Evolutionary conservation across 116 monocot genomes (phyloP).

Genomic region (Zostera marina): DNA sequence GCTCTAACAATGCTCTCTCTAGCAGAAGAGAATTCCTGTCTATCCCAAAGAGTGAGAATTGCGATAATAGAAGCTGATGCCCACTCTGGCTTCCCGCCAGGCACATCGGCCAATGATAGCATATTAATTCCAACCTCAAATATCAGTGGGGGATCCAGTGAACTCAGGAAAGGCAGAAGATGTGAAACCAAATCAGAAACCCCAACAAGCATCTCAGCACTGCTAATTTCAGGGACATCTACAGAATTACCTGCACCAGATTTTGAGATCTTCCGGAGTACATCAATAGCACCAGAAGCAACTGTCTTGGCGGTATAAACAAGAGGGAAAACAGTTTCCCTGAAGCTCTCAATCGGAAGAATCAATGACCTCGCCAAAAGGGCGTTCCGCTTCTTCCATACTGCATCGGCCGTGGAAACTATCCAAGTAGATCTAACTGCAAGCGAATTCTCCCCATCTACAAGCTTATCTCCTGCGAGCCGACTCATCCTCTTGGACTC

Average conservation of each 20-base stretch:
- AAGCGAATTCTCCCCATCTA: slow-evolving; percentile 82
- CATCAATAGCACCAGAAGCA: slow-evolving; percentile 64
- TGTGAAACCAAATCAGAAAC: slow-evolving; percentile 91
- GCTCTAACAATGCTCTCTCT: slow-evolving; percentile 94
- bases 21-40: slow-evolving; percentile 95
- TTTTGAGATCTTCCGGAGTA: slow-evolving; percentile 65
- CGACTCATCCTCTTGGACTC: slow-evolving; percentile 89
- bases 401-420: slow-evolving; percentile 46
- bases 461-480: slow-evolving; percentile 89
- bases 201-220: slow-evolving; percentile 77
- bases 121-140: slow-evolving; percentile 98
- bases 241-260: slow-evolving; percentile 13
- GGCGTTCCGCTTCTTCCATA: slow-evolving; percentile 71
- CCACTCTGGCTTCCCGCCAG: slow-evolving; percentile 99
- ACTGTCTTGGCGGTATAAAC: slow-evolving; percentile 80
- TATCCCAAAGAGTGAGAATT: slow-evolving; percentile 88
- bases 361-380: slow-evolving; percentile 70
- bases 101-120: slow-evolving; percentile 90
- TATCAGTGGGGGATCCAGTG: slow-evolving; percentile 83
- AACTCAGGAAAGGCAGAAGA: slow-evolving; percentile 82
- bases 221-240: not conserved
- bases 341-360: slow-evolving; percentile 77
- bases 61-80: slow-evolving; percentile 91
- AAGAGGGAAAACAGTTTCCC: slow-evolving; percentile 65
- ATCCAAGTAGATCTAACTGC: slow-evolving; percentile 88